Evolutionary conservation across 257 asterid genomes (phyloP), one percentile per base, ranked within the genome.

Genomic region (Fraxinus excelsior): DNA sequence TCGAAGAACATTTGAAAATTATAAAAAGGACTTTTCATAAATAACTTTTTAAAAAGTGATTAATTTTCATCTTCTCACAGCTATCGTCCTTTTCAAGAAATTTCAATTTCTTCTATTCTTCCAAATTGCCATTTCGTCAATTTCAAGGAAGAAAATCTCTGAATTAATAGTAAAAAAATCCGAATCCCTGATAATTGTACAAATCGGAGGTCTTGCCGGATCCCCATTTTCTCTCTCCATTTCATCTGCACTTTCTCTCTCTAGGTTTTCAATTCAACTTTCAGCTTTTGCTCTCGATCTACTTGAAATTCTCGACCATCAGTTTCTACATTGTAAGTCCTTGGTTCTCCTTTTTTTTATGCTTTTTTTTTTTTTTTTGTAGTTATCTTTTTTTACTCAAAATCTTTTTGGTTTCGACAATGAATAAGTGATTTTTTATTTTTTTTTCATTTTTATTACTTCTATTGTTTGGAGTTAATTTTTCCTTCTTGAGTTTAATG

Each of bases 391-490:
- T 71, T 12, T 71, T 25, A 4, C 60, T 49, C 23, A 5, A 58
- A 58, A 7, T 64, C 53, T 70, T 21, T 28, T 67, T 21, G 38
- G 53, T 72, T 67, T 80, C 67, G 71, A 80, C 51, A 70, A 64
- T 82, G 81, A 60, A 72, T 78, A 51, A 72, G 79, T 34, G 23
- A 7, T 66, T n/a, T 37, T n/a, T 37, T n/a, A n/a, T n/a, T 35
- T 1, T 74, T 58, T 51, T 46, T 65, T 28, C 44, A 42, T 56
- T 73, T 65, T 75, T 75, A 16, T 18, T 67, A 42, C 25, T 56
- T 35, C 23, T n/a, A 70, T 18, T 60, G 76, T 74, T 65, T 53
- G 7, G 40, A 13, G 67, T 42, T 67, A 51, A 11, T 60, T 60
- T 11, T 37, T 13, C 21, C 2, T 35, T 12, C 7, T 32, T 34